A percentile compares a stretch with the other conserved stretches of the same genome.
Conservation (phyloP, 2,329 filamentous ascomycete species). For the Verticillium tricorpus region DNA sequence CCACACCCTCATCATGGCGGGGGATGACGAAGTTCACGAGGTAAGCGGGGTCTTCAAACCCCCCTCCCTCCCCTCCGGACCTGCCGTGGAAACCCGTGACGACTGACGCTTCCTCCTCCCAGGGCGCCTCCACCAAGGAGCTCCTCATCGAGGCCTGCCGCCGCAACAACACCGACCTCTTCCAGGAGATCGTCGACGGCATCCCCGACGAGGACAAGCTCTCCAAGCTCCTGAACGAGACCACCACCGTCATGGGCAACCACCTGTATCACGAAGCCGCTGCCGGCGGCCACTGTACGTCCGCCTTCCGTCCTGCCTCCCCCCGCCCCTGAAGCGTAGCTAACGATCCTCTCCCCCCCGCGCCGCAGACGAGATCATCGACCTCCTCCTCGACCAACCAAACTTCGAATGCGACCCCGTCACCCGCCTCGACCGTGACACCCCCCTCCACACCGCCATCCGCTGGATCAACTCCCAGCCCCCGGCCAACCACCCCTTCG, state of each 20-base stretch:
- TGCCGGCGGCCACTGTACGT: conserved; percentile 76
- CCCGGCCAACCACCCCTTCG: conserved; percentile 58
- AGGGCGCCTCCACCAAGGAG: conserved; percentile 85
- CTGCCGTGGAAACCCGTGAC: neutral
- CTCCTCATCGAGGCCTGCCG: conserved; percentile 89
- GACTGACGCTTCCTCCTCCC: conserved; percentile 3
- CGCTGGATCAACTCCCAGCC: conserved; percentile 69
- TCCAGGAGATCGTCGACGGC: conserved; percentile 66
- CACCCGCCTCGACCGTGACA: conserved; percentile 68
- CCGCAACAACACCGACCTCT: conserved; percentile 83
- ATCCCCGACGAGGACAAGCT: conserved; percentile 60
- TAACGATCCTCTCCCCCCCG: neutral
- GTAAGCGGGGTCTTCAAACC: conserved; percentile 12
- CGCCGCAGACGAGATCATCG: conserved; percentile 71
- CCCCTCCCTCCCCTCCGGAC: neutral
- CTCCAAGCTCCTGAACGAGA: conserved; percentile 76
- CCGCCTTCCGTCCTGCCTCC: neutral
- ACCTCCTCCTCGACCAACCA: conserved; percentile 76
- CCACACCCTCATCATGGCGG: conserved; percentile 15
- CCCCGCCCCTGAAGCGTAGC: neutral
- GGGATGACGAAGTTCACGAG: conserved; percentile 29
- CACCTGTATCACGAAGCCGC: conserved; percentile 88
- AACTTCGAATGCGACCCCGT: conserved; percentile 80
- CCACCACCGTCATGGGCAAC: conserved; percentile 81
- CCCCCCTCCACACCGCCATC: conserved; percentile 74